Percentiles rank a stretch among this genome's conserved stretches.
Conservation (phyloP, 129 eudicot genomes). For the Pseudognaphalium luteoalbum region DNA sequence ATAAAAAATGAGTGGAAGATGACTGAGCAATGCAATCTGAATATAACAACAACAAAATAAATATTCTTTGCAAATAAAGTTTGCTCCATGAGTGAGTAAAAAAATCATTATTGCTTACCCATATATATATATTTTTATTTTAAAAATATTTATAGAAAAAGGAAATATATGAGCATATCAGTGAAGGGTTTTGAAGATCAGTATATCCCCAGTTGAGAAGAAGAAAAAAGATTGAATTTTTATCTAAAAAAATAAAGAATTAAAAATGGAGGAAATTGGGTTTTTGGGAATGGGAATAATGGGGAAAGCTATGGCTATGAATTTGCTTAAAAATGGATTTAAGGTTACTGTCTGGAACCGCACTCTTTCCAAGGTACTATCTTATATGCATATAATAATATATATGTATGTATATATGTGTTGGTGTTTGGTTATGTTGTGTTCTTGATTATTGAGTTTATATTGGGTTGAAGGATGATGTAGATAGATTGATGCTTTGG, state of each 20-base stretch:
- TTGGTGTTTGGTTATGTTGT: neutral
- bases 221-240: neutral
- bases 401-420: neutral
- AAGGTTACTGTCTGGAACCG: constrained; percentile 98
- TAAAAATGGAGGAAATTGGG: constrained; percentile 80
- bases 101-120: constrained; percentile 7
- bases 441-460: constrained; percentile 22
- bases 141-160: neutral
- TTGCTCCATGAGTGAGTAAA: constrained; percentile 23
- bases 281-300: constrained; percentile 96
- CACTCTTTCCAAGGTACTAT: constrained; percentile 86
- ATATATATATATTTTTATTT: neutral
- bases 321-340: constrained; percentile 82
- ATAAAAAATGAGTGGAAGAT: constrained; percentile 49
- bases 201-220: constrained; percentile 3
- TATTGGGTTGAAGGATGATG: constrained; percentile 11
- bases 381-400: neutral
- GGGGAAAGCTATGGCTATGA: constrained; percentile 98
- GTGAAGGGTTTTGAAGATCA: constrained; percentile 31
- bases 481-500: constrained; percentile 16
- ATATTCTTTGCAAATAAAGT: neutral
- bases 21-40: constrained; percentile 34
- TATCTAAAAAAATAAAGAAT: neutral
- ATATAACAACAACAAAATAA: neutral
- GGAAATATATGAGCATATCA: neutral